phyloP scores from a whole-genome alignment of 1,284 basidiomycete species.

The Cryptococcus jaspeensis region DNA sequence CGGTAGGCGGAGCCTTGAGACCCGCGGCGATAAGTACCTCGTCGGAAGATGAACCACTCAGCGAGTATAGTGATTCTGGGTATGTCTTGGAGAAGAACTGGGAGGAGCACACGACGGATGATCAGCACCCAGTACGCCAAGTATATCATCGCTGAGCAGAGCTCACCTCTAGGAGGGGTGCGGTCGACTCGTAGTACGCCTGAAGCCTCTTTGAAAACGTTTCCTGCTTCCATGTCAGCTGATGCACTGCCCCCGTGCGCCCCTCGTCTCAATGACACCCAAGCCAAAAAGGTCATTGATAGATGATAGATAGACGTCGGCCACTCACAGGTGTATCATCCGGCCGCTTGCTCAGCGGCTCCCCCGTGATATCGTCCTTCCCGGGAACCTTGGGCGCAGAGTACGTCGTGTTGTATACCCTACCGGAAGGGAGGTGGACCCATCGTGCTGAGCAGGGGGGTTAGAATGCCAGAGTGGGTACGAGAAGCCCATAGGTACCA shows the following conservation, averaged over 20 bases:
- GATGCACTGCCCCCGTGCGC: too few relatives aligned
- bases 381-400: constrained; percentile 86
- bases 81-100: constrained; percentile 66
- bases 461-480: not conserved
- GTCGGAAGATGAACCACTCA: constrained; percentile 82
- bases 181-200: constrained; percentile 83
- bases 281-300: not conserved
- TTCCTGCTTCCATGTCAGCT: constrained; percentile 57
- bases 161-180: constrained; percentile 66
- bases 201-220: constrained; percentile 75
- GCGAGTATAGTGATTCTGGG: constrained; percentile 63
- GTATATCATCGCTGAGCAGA: not conserved
- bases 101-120: not conserved
- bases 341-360: constrained; percentile 80
- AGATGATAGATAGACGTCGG: not conserved
- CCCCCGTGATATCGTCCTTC: constrained; percentile 87
- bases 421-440: constrained; percentile 88
- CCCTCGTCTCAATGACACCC: too few relatives aligned
- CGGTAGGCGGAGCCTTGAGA: constrained; percentile 15
- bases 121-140: not conserved
- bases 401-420: constrained; percentile 90
- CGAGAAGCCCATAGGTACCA: too few relatives aligned
- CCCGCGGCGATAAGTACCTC: constrained; percentile 61
- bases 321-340: constrained; percentile 87
- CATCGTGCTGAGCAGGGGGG: constrained; percentile 64